phyloP scores from a whole-genome alignment of 129 eudicot genomes.

The Helichrysum umbraculigerum region DNA sequence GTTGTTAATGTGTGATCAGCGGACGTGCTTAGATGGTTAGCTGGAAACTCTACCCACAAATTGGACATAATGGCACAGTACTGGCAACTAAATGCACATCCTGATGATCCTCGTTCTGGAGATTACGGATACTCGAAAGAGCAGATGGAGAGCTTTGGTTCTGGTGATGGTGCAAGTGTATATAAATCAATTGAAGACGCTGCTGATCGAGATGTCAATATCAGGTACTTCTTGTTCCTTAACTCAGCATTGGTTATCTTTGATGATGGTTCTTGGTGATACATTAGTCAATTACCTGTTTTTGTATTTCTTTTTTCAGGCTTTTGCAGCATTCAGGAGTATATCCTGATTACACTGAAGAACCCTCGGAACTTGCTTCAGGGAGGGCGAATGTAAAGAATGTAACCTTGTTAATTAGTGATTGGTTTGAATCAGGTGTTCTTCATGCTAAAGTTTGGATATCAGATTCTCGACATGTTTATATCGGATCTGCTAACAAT shows the following conservation, averaged over 20 bases:
- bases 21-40: slow-evolving; percentile 85
- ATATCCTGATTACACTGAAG: slow-evolving; percentile 78
- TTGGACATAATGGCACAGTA: slow-evolving; percentile 82
- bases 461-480: slow-evolving; percentile 71
- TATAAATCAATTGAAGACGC: slow-evolving; percentile 73
- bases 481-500: slow-evolving; percentile 92
- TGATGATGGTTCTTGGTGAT: neutral
- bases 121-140: slow-evolving; percentile 81
- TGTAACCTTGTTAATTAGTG: slow-evolving; percentile 59
- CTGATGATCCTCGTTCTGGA: slow-evolving; percentile 66
- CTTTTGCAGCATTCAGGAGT: slow-evolving; percentile 89
- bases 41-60: slow-evolving; percentile 70
- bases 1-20: slow-evolving; percentile 31
- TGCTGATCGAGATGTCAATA: slow-evolving; percentile 63
- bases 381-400: slow-evolving; percentile 81
- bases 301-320: slow-evolving; percentile 38
- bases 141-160: slow-evolving; percentile 68
- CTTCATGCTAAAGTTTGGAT: slow-evolving; percentile 93
- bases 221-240: slow-evolving; percentile 46
- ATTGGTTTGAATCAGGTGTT: slow-evolving; percentile 92
- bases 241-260: slow-evolving; percentile 1
- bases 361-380: slow-evolving; percentile 68
- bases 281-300: neutral
- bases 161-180: slow-evolving; percentile 60
- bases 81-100: slow-evolving; percentile 73